Evolutionary conservation across 2,329 filamentous ascomycete genomes (phyloP).

Genomic region (Aspergillus hortae): DNA sequence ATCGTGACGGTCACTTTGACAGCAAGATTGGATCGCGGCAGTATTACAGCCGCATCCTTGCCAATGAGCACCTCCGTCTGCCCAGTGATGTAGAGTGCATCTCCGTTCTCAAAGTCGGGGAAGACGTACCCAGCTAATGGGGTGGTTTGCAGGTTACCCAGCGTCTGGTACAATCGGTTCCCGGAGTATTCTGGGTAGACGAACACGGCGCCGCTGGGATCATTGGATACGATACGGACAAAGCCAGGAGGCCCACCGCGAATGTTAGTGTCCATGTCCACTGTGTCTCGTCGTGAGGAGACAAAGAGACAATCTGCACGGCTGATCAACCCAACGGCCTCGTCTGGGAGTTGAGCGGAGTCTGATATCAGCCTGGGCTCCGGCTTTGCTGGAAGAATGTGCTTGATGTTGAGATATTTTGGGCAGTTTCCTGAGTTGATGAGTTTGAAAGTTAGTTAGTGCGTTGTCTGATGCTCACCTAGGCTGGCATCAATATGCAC

Average conservation of each 20-base stretch:
- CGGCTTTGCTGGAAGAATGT: slow-evolving; percentile 55
- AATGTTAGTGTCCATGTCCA: slow-evolving; percentile 79
- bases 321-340: slow-evolving; percentile 58
- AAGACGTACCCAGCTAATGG: slow-evolving; percentile 67
- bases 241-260: slow-evolving; percentile 74
- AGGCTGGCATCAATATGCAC: slow-evolving; percentile 68
- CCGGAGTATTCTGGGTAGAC: slow-evolving; percentile 83
- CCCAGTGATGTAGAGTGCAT: slow-evolving; percentile 73
- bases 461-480: slow-evolving; percentile 34
- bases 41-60: slow-evolving; percentile 56
- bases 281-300: slow-evolving; percentile 58
- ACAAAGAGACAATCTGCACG: slow-evolving; percentile 76
- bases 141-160: slow-evolving; percentile 70
- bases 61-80: slow-evolving; percentile 64
- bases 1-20: slow-evolving; percentile 63
- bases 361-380: slow-evolving; percentile 51
- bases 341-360: slow-evolving; percentile 46
- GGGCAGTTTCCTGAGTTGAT: slow-evolving; percentile 66
- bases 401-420: slow-evolving; percentile 78
- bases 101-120: slow-evolving; percentile 68
- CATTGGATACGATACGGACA: slow-evolving; percentile 62
- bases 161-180: slow-evolving; percentile 77
- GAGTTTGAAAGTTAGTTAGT: not conserved
- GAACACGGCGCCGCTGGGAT: slow-evolving; percentile 47
- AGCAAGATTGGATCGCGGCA: slow-evolving; percentile 69